phyloP scores from a whole-genome alignment of 1,139 yeast genomes.

The Pichia sp. region DNA sequence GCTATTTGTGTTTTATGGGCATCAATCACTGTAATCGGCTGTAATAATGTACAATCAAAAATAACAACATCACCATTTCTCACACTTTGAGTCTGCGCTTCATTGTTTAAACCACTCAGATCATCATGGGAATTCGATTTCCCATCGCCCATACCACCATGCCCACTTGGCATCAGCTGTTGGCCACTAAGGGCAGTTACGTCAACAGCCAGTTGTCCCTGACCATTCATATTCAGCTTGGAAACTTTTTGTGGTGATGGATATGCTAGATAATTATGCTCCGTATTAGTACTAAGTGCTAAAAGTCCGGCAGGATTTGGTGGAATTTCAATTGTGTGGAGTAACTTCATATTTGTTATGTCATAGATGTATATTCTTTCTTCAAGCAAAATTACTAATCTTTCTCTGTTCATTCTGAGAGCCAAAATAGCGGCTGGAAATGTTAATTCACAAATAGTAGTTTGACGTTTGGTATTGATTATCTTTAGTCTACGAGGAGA shows the following conservation, averaged over 20 bases:
- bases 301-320: slow-evolving; percentile 35
- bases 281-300: slow-evolving; percentile 56
- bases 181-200: slow-evolving; percentile 10
- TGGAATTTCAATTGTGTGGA: slow-evolving; percentile 54
- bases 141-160: not conserved
- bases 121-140: slow-evolving; percentile 4
- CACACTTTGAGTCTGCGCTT: slow-evolving; percentile 22
- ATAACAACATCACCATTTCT: slow-evolving; percentile 83
- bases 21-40: slow-evolving; percentile 83
- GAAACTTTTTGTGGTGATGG: slow-evolving; percentile 66
- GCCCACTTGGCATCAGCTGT: slow-evolving; percentile 1
- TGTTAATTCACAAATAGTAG: slow-evolving; percentile 63
- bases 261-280: slow-evolving; percentile 67
- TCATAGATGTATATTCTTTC: slow-evolving; percentile 69
- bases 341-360: slow-evolving; percentile 59
- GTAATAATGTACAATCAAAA: slow-evolving; percentile 67
- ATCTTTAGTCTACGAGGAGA: slow-evolving; percentile 48
- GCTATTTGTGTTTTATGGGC: slow-evolving; percentile 89
- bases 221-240: slow-evolving; percentile 17
- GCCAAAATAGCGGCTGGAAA: slow-evolving; percentile 58
- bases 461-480: slow-evolving; percentile 58
- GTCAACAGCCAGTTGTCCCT: slow-evolving; percentile 3
- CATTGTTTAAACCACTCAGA: slow-evolving; percentile 5
- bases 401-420: slow-evolving; percentile 57
- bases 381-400: slow-evolving; percentile 54